Evolutionary conservation across 2,329 filamentous ascomycete species (phyloP), one percentile per base, ranked within the genome.

Genomic region (Diplodia sapinea): DNA sequence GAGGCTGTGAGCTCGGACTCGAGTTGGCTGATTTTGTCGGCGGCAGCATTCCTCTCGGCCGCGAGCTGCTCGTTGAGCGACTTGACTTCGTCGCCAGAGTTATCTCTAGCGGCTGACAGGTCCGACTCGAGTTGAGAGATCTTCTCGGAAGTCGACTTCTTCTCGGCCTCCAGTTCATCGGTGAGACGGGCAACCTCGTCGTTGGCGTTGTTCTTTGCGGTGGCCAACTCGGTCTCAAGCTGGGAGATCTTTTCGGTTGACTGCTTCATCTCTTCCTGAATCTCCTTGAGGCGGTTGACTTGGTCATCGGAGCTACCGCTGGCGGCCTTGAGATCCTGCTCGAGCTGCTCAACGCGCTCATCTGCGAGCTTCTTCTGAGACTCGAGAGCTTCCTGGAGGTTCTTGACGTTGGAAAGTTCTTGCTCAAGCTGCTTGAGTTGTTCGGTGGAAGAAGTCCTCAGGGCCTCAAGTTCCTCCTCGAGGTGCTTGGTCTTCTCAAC

Each of bases 1-100:
- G 66, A 47, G 33, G 57, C n/a, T 0, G 51, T n/a, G 6, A 68
- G 66, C n/a, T 68, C 66, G 13, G 51, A 52, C 51, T 63, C 66
- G 20, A 68, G 57, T 38, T 64, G 57, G 40, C 36, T 29, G 31
- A 62, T 67, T 56, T 62, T 67, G n/a, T 67, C 65, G n/a, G 65
- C 47, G 26, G 66, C 55, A 13, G 59, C 38, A 6, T 64, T 33
- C n/a, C 49, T 50, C 57, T 68, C 66, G 15, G 33, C 50, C 3
- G 56, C 57, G 7, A 63, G 38, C 29, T 66, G 51, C 13, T 56
- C 52, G 38, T 9, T 36, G n/a, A 56, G 38, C 6, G 36, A 7
- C 29, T 57, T 56, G 52, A 66, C 33, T n/a, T 66, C 50, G n/a
- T 66, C 64, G 2, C 40, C 64, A 20, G 17, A 50, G 64, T 50